These are phyloP conservation scores for Beauveria sp. DNA, from an alignment of 2,329 filamentous ascomycete genomes.

Conservation along the genomic window DNA sequence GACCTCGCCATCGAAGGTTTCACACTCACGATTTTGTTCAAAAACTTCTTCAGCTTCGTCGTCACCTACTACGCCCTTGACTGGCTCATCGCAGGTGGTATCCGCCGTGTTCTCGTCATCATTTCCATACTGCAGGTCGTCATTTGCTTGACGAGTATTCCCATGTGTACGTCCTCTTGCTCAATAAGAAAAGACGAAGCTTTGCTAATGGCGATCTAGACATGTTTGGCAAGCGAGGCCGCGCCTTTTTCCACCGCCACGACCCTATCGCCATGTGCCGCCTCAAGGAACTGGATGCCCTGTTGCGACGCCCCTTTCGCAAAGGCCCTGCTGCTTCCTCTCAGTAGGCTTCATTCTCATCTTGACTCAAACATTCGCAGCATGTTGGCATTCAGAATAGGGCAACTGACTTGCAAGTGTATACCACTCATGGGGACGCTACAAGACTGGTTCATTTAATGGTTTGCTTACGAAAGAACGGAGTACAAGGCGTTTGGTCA, in stretches of 20 bases:
- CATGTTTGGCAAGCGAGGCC: slow-evolving; percentile 68
- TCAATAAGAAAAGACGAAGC: no score
- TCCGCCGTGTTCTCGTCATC: slow-evolving; percentile 58
- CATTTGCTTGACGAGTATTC: slow-evolving; percentile 67
- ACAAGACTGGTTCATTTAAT: not conserved
- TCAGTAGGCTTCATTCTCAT: not conserved
- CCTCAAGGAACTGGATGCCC: slow-evolving; percentile 18
- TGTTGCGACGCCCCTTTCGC: slow-evolving; percentile 3
- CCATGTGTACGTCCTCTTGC: slow-evolving; percentile 58
- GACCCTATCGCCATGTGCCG: slow-evolving; percentile 49
- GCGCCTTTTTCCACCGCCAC: slow-evolving; percentile 68
- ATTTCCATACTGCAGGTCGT: slow-evolving; percentile 65
- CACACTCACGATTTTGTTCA: slow-evolving; percentile 85
- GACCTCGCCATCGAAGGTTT: slow-evolving; percentile 82
- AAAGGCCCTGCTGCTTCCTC: not conserved
- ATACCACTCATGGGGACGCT: not conserved
- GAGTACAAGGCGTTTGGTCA: slow-evolving; percentile 1
- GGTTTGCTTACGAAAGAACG: not conserved
- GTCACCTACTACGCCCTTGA: slow-evolving; percentile 78
- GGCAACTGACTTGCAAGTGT: not conserved
- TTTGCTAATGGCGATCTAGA: slow-evolving; percentile 40
- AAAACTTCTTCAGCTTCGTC: slow-evolving; percentile 86
- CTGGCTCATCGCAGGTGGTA: slow-evolving; percentile 65
- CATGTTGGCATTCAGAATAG: not conserved
- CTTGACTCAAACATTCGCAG: not conserved